Base-by-base conservation (phyloP, 1,139 yeast genomes). In the Debaryomyces sp. region DNA sequence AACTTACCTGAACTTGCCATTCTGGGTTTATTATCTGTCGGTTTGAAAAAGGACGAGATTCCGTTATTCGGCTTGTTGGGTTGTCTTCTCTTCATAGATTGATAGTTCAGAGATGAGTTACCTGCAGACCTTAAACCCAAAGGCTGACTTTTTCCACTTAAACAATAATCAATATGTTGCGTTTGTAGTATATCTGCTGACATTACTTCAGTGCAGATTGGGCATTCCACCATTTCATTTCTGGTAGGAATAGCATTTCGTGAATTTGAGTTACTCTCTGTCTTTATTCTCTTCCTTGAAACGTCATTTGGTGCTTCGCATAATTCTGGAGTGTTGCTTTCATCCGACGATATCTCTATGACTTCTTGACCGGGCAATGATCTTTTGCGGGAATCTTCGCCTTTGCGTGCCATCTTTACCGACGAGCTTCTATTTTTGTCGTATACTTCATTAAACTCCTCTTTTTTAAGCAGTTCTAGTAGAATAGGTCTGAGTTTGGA, bases 141-240 rank as follows among this genome's bases (percentile, higher is more conserved):
- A 21, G 39, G 44, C 4, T 49, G 34, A 36, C 49, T 13, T 26
- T 53, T 63, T 3, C 77, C 73, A 18, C 66, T 65, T 46, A 89
- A 66, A 60, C 97, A 90, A 36, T 73, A 71, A 59, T 86, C 94
- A n/a, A 90, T 77, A 61, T 90, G 97, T 0, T 75, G 66, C 0
- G 81, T 62, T 63, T 90, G 90, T 12, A 90, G 69, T 17, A 75
- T 77, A 8, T 70, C 73, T 0, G 86, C 73, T 1, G 87, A 78
- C 80, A 85, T 81, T 24, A 65, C 64, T 41, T 77, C 72, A 4
- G 68, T 63, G 63, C 97, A 90, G 1, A 90, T 73, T 0, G 97
- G 97, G 60, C 97, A 90, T 43, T 71, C 75, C 0, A 79, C 87
- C 47, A 69, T 54, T 33, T 62, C 67, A 23, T 58, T 53, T 37